Base-by-base conservation (phyloP, 1,284 basidiomycete genomes). In the Cryptococcus depauperatus region DNA sequence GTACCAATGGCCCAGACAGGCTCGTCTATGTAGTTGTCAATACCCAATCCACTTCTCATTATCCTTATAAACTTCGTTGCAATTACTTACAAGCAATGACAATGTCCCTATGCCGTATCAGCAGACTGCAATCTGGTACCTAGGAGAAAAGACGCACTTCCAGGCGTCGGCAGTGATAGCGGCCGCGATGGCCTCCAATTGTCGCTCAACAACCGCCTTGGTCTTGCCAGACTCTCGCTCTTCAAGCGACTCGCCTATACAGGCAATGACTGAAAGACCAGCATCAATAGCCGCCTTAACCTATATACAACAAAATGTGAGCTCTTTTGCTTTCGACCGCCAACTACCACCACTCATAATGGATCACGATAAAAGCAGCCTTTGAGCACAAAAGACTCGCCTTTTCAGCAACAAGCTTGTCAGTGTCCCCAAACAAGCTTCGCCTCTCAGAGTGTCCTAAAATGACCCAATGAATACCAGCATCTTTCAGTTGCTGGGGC, bases 1-100 rank as follows among this genome's bases (percentile, higher is more conserved):
- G 91, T 96, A 46, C 92, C 93, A 68, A 99, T 98, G 33, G 93
- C 95, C 95, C 93, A 99, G 25, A 98, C 93, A 37, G 89, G 88
- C 70, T 92, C 88, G 70, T 91, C 60, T 62, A 38, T 28, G 25
- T 14, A 19, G 8, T 9, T 19, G 3, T n/a, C n/a, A n/a, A n/a
- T n/a, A n/a, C n/a, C n/a, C 29, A n/a, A 30, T 30, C 29, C 29
- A n/a, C 29, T 30, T 30, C 29, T n/a, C 10, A 30, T 10, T n/a
- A 30, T 30, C 29, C 11, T n/a, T n/a, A 30, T 30, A n/a, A n/a
- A n/a, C n/a, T n/a, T n/a, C n/a, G n/a, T n/a, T 9, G 21, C 13
- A 23, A 26, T 5, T 25, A 45, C 61, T 48, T 45, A 63, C 59
- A 98, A 16, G 93, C 93, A 61, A 98, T 77, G 52, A 98, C 93